Evolutionary conservation across 2,329 filamentous ascomycete genomes (phyloP), one percentile per base, ranked within the genome.

Genomic region (Arthrobotrys entomopaga): DNA sequence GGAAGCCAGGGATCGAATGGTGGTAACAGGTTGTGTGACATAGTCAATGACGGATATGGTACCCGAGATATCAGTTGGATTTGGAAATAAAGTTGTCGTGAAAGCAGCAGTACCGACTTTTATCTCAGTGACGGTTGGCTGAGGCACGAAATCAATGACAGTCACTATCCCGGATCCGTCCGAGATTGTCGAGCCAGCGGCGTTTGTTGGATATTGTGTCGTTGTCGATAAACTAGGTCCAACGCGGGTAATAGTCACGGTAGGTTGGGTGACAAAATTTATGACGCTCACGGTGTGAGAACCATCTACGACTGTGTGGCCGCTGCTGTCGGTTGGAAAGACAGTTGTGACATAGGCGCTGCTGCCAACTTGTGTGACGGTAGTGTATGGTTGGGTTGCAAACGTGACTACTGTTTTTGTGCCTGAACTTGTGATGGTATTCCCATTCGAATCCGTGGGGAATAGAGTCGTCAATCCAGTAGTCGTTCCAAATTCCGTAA

Each of bases 31-130:
- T 16, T 38, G 26, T 16, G 53, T 57, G 2, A 57, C 53, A n/a
- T 40, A 57, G 34, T 38, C 19, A 7, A 57, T 57, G 26, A 57
- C 53, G 2, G 26, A 40, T n/a, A 57, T 57, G 8, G 53, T 57
- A 2, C 53, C 53, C 1, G 53, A 38, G 6, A 20, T 19, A 42
- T 57, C 53, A 7, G 53, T 57, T 7, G 34, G 19, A 22, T 15
- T 43, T 1, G 53, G 53, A 13, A 40, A 40, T 2, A 42, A 2
- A 2, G 53, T 57, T 8, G 53, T 57, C 6, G 53, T 42, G 19
- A 40, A 57, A 20, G 15, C 26, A n/a, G 13, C 2, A 20, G 53
- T 57, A 10, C 53, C 53, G 7, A 42, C 29, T 22, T 13, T 16
- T 8, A 42, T 42, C 1, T 19, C 53, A 2, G 53, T 57, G 2